phyloP scores from a whole-genome alignment of 1,139 yeast species.

The Debaryomyces singareniensis region DNA sequence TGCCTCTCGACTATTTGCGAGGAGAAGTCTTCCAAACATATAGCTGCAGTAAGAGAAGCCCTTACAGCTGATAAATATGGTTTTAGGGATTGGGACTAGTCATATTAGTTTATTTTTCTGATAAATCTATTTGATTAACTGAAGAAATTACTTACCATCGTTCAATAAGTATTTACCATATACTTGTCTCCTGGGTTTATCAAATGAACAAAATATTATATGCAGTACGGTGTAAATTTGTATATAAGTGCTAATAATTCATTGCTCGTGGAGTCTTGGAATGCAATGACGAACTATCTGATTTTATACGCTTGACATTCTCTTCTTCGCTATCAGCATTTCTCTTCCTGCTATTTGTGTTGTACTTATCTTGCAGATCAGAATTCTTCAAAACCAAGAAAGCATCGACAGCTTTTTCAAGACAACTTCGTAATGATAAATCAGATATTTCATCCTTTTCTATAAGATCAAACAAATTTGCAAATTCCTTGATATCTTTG shows the following conservation, averaged over 20 bases:
- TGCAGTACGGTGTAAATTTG: too few species aligned
- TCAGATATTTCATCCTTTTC: not conserved
- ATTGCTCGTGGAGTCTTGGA: not conserved
- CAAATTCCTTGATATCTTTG: not conserved
- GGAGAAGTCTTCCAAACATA: conserved; percentile 88
- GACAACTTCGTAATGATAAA: not conserved
- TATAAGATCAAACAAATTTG: not conserved
- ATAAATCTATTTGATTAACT: too few species aligned
- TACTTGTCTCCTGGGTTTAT: too few species aligned
- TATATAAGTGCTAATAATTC: not conserved
- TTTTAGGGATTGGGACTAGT: conserved; percentile 82
- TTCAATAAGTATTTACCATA: too few species aligned
- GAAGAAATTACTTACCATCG: too few species aligned
- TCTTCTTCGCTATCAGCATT: not conserved
- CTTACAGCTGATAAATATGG: conserved; percentile 95
- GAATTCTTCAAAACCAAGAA: not conserved
- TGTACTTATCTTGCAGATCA: not conserved
- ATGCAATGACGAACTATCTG: too few species aligned
- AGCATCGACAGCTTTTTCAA: not conserved
- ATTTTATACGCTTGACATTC: not conserved
- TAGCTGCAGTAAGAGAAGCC: conserved; percentile 90
- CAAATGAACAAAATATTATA: too few species aligned
- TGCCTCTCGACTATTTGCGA: conserved; percentile 96
- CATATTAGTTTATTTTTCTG: too few species aligned
- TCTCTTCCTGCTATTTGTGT: not conserved